Conservation (phyloP, 345 rosid genomes). For the Camelina laxa region DNA sequence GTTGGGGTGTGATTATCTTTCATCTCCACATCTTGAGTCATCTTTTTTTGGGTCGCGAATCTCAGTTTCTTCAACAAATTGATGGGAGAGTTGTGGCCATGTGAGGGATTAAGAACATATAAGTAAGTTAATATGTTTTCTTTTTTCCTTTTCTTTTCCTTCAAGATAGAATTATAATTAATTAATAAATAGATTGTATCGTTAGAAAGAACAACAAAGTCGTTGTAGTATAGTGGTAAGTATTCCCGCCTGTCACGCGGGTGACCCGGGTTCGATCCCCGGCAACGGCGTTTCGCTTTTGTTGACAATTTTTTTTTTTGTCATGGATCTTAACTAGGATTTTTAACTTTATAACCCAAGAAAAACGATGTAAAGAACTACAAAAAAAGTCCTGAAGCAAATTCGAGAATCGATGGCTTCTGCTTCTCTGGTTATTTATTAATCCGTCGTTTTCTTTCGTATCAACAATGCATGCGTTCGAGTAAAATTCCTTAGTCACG, state of each 20-base stretch:
- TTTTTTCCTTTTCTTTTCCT: slow-evolving; percentile 44
- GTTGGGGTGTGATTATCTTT: slow-evolving; percentile 67
- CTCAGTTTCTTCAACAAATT: slow-evolving; percentile 14
- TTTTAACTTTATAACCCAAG: not conserved
- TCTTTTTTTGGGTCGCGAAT: slow-evolving; percentile 37
- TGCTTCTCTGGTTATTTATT: not conserved
- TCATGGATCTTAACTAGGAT: not conserved
- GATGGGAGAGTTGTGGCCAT: not conserved
- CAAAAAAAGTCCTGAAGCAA: not conserved
- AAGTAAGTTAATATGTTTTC: not conserved
- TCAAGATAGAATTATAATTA: slow-evolving; percentile 38
- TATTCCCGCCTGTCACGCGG: slow-evolving; percentile 94
- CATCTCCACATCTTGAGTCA: slow-evolving; percentile 88
- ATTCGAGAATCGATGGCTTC: not conserved
- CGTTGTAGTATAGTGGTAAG: slow-evolving; percentile 95
- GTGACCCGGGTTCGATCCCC: slow-evolving; percentile 96
- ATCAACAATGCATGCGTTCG: not conserved
- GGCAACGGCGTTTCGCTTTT: slow-evolving; percentile 85
- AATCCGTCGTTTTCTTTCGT: not conserved
- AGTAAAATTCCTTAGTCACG: not conserved
- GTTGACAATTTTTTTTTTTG: not conserved
- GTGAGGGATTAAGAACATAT: not conserved
- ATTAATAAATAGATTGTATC: no score
- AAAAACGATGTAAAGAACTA: no score
- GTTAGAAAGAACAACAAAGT: slow-evolving; percentile 22